Evolutionary conservation across 1,139 yeast species (phyloP), one percentile per base, ranked within the genome.

Genomic region (Protomyces inouyei): DNA sequence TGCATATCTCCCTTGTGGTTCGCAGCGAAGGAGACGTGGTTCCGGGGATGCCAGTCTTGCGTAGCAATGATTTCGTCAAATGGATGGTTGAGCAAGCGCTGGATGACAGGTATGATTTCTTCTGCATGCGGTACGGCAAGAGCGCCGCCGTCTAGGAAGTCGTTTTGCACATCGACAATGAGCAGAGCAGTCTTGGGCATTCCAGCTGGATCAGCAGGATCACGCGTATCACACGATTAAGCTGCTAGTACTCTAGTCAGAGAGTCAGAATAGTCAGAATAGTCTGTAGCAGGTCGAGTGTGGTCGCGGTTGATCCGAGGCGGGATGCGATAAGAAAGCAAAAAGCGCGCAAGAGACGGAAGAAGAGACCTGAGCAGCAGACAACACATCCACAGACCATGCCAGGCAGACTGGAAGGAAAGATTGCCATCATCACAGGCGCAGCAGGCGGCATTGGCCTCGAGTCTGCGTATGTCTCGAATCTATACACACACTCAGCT

Each of bases 381-480:
- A 28, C 32, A 6, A 28, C 28, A 21, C 25, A 46, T 5, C 8
- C 32, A 16, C 4, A 55, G n/a, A 79, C 32, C 32, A 57, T 76
- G 79, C 45, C 87, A 91, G 92, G 82, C 84, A 65, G 87, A 74
- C 79, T 84, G 68, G 83, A 81, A 68, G 85, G 85, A 61, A 82
- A 82, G 76, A 77, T 83, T 73, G 83, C 84, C 66, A 77, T 84
- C 68, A 74, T 84, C 68, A 84, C 87, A 57, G 87, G 87, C 56
- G 87, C 86, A 38, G 83, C 86, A 60, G 87, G 87, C 25, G 78
- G 78, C 60, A 76, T 76, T 66, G 78, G 78, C 21, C 70, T 75
- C 46, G 78, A 75, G 67, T 72, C 77, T 9, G 73, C 78, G 63
- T 59, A 59, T 28, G 32, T 0, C 32, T 28, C 32, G 32, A 3